phyloP scores from a whole-genome alignment of 495 filamentous ascomycete genomes.

The Xylaria flabelliformis region DNA sequence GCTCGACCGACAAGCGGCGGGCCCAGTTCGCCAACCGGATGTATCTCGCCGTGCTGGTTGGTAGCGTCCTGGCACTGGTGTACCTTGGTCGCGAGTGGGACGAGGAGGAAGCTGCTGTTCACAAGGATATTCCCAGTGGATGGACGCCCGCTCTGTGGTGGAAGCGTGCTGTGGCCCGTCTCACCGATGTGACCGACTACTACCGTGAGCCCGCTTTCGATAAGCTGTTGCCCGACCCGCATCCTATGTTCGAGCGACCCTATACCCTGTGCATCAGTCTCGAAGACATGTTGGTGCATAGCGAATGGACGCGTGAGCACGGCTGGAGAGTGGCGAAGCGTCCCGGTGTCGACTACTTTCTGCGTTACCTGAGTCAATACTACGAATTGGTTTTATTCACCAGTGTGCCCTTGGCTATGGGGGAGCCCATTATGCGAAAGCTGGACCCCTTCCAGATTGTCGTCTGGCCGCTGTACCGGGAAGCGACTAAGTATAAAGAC shows the following conservation, averaged over 20 bases:
- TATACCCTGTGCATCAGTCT: slow-evolving; percentile 92
- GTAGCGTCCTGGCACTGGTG: slow-evolving; percentile 53
- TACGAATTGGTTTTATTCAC: slow-evolving; percentile 98
- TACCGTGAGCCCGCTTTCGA: slow-evolving; percentile 96
- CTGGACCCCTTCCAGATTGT: slow-evolving; percentile 96
- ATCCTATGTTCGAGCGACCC: slow-evolving; percentile 80
- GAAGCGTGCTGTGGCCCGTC: slow-evolving; percentile 75
- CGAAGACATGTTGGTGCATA: slow-evolving; percentile 93
- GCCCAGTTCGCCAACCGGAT: slow-evolving; percentile 71
- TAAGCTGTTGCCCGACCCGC: slow-evolving; percentile 88
- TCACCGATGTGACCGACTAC: slow-evolving; percentile 77
- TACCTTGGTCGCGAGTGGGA: slow-evolving; percentile 86
- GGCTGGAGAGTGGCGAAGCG: slow-evolving; percentile 96
- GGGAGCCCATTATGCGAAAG: slow-evolving; percentile 87
- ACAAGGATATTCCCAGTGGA: slow-evolving; percentile 73
- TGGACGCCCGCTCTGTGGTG: slow-evolving; percentile 70
- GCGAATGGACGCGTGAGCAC: slow-evolving; percentile 90
- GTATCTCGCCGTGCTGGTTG: slow-evolving; percentile 61
- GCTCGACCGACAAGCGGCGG: slow-evolving; percentile 82
- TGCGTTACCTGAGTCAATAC: slow-evolving; percentile 94
- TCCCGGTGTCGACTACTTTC: slow-evolving; percentile 94
- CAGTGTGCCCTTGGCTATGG: slow-evolving; percentile 77
- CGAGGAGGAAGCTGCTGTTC: slow-evolving; percentile 71
- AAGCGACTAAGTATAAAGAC: slow-evolving; percentile 92
- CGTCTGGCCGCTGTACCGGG: slow-evolving; percentile 92